These are phyloP conservation scores for Dorcoceras hygrometricum DNA, from an alignment of 257 asterid genomes.

Conservation along the genomic window DNA sequence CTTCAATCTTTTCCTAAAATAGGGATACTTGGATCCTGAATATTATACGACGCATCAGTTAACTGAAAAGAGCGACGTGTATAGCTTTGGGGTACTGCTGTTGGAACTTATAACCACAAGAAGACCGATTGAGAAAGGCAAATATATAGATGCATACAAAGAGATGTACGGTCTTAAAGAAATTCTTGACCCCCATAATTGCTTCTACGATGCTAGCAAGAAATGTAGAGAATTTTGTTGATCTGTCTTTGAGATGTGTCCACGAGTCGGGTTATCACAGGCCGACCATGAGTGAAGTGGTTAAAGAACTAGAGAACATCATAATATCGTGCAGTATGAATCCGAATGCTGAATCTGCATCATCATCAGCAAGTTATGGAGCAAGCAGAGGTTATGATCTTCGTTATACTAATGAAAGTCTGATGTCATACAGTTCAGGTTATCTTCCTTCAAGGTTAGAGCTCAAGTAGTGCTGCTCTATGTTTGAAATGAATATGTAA, in stretches of 20 bases:
- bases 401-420: conserved; percentile 75
- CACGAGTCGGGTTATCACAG: conserved; percentile 48
- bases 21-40: conserved; percentile 99
- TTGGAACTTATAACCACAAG: conserved; percentile 67
- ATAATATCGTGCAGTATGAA: conserved; percentile 77
- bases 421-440: conserved; percentile 52
- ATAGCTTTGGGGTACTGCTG: conserved; percentile 75
- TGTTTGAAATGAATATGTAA: conserved; percentile 8
- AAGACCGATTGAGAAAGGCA: conserved; percentile 73
- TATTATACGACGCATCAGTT: too few species aligned
- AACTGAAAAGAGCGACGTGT: conserved; percentile 97
- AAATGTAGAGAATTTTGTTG: conserved; percentile 66
- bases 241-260: conserved; percentile 69
- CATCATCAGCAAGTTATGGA: conserved; percentile 68
- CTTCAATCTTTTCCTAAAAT: conserved; percentile 5
- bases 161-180: conserved; percentile 58
- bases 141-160: conserved; percentile 62
- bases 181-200: conserved; percentile 69
- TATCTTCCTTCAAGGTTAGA: conserved; percentile 42
- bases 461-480: conserved; percentile 39
- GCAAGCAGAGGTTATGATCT: conserved; percentile 40
- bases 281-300: conserved; percentile 83
- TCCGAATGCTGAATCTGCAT: conserved; percentile 72
- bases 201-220: conserved; percentile 39
- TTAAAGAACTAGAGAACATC: conserved; percentile 67